Percentiles rank a stretch among this genome's conserved stretches.
Conservation (phyloP, 441 rosid genomes). For the Bocquillonia castaneifolia region DNA sequence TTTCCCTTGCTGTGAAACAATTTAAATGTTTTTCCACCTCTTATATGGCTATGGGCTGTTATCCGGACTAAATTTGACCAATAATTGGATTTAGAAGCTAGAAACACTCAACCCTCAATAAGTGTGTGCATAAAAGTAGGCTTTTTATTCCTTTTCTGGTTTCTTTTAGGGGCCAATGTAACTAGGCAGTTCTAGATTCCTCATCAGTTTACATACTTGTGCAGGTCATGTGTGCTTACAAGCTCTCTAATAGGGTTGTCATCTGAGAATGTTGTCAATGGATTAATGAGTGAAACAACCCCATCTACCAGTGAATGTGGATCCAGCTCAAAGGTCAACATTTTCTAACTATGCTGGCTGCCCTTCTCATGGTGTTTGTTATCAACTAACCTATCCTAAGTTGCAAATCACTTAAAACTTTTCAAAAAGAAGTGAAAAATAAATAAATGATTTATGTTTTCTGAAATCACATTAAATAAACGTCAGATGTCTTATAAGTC, state of each 20-base stretch:
- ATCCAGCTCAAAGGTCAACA: constrained; percentile 61
- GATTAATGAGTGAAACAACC: constrained; percentile 45
- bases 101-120: not conserved
- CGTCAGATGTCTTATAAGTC: too few relatives aligned
- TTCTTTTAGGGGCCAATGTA: not conserved
- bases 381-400: constrained; percentile 5
- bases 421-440: too few relatives aligned
- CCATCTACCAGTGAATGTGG: constrained; percentile 60
- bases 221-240: constrained; percentile 56
- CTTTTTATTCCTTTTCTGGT: not conserved
- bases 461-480: too few relatives aligned
- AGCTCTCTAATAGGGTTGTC: constrained; percentile 51
- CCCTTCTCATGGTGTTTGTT: constrained; percentile 6
- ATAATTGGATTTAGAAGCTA: not conserved
- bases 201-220: constrained; percentile 14
- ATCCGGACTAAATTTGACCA: not conserved
- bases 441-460: too few relatives aligned
- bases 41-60: not conserved
- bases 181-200: constrained; percentile 4
- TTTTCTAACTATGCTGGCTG: constrained; percentile 11
- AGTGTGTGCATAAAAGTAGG: not conserved
- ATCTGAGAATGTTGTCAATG: constrained; percentile 62
- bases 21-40: not conserved
- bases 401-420: not conserved
- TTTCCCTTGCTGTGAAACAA: not conserved